These are phyloP conservation scores for Rhodomyrtus tomentosa DNA, from an alignment of 345 rosid genomes.

Conservation along the genomic window DNA sequence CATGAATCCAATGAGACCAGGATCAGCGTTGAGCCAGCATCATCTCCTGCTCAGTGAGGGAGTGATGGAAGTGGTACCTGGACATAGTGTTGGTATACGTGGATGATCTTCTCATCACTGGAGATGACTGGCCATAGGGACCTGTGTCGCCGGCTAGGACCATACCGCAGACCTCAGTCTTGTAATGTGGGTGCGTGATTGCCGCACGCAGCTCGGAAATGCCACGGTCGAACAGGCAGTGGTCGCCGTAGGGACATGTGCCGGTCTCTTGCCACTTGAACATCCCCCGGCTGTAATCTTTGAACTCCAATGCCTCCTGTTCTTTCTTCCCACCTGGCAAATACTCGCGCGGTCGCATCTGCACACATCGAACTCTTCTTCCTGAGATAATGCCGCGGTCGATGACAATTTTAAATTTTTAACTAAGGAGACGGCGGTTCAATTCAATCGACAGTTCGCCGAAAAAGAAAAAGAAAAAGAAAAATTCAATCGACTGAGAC, in stretches of 20 bases:
- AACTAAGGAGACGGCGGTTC: neutral
- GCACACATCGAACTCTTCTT: neutral
- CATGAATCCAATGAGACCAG: neutral
- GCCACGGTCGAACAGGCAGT: constrained; percentile 90
- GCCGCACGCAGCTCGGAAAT: constrained; percentile 77
- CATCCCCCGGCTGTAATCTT: constrained; percentile 77
- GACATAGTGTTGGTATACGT: too few species aligned
- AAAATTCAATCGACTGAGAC: neutral
- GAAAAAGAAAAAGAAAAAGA: too few species aligned
- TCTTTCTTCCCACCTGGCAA: constrained; percentile 31
- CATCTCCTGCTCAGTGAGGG: constrained; percentile 68
- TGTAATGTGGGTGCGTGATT: constrained; percentile 85
- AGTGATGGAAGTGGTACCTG: constrained; percentile 93
- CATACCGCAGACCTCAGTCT: constrained; percentile 78
- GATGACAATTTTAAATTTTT: neutral
- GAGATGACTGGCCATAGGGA: constrained; percentile 94
- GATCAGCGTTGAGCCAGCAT: constrained; percentile 14
- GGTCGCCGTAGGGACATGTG: constrained; percentile 59
- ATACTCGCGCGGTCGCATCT: constrained; percentile 23
- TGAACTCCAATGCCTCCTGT: constrained; percentile 45
- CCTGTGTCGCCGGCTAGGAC: constrained; percentile 54
- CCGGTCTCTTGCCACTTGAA: constrained; percentile 92
- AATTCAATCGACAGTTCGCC: neutral
- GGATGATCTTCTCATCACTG: too few species aligned
- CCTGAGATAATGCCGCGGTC: neutral